Evolutionary conservation across 169 alveolate genomes (phyloP), one percentile per base, ranked within the genome.

Genomic region (Eimeria tenella): DNA sequence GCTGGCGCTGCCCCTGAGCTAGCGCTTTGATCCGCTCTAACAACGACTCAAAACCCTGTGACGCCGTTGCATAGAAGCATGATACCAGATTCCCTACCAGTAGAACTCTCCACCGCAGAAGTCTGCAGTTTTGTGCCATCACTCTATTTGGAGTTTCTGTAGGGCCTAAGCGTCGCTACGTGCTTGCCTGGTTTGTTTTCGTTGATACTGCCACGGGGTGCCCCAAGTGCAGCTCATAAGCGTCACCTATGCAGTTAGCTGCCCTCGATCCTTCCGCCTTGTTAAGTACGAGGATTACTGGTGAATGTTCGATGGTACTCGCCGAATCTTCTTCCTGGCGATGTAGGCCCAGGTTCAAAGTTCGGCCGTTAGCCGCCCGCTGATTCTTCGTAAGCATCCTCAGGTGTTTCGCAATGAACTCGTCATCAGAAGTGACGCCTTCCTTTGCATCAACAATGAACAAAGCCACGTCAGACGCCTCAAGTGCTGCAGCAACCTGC

Each of bases 361-460:
- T 49, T 56, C 73, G 52, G 9, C 19, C 93, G 53, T 71, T 75
- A 0, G 9, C 62, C 86, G 90, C 56, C 62, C 50, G 65, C 77
- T 94, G 62, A 68, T 74, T 55, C 42, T 62, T 49, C 83, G 52
- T 82, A 19, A 97, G 90, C 95, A 86, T 70, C 73, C 96, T 96
- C 55, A 81, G 89, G 63, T 60, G 92, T 55, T 53, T 25, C 19
- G 92, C 92, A 10, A 97, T 58, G 50, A 96, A 87, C 56, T 93
- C 81, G 86, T 97, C 99, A 52, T 94, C 88, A 4, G 96, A 94
- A 25, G 97, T 96, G 58, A 97, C 77, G 49, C 98, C 98, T 53
- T 95, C 95, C 93, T 96, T 95, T 3, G 97, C 97, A 88, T 97
- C 98, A 7, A 97, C 77, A 68, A 97, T 56, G 87, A 97, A 97